Evolutionary conservation across 352 stramenopile species (phyloP).

Genomic region (Phytophthora melonis): DNA sequence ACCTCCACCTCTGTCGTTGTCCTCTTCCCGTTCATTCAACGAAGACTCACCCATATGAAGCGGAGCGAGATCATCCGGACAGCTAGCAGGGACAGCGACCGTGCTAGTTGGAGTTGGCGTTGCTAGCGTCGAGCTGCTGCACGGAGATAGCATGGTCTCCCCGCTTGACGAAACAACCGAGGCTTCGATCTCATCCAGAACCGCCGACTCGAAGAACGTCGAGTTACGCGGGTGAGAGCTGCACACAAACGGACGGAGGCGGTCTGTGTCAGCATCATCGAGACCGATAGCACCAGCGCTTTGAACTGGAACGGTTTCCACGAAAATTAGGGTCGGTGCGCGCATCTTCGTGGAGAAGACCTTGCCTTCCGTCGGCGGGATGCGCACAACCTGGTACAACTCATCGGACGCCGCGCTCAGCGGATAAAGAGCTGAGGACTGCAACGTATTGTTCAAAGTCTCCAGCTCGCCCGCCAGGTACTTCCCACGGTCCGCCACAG

Average conservation of each 20-base stretch:
- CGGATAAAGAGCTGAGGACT: slow-evolving; percentile 73
- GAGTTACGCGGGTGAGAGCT: slow-evolving; percentile 60
- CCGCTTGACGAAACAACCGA: slow-evolving; percentile 38
- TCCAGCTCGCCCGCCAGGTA: slow-evolving; percentile 60
- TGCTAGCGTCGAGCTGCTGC: slow-evolving; percentile 43
- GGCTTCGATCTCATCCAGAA: slow-evolving; percentile 46
- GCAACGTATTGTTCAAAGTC: slow-evolving; percentile 62
- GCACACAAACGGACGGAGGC: slow-evolving; percentile 63
- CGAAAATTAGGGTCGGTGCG: slow-evolving; percentile 79
- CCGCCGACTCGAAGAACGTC: slow-evolving; percentile 70
- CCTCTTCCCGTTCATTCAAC: neutral
- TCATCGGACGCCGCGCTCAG: slow-evolving; percentile 78
- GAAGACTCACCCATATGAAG: slow-evolving; percentile 15
- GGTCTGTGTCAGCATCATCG: slow-evolving; percentile 42
- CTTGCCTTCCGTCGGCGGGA: slow-evolving; percentile 79
- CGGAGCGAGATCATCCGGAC: slow-evolving; percentile 16
- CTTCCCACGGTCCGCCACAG: slow-evolving; percentile 57
- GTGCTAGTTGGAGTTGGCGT: slow-evolving; percentile 26
- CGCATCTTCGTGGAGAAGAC: slow-evolving; percentile 90
- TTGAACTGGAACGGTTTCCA: slow-evolving; percentile 75
- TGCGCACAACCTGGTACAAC: slow-evolving; percentile 76
- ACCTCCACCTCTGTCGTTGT: slow-evolving; percentile 15
- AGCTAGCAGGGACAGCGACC: slow-evolving; percentile 11
- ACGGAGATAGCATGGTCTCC: slow-evolving; percentile 32
- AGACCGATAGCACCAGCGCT: slow-evolving; percentile 38